These are phyloP conservation scores for Podospora anserina DNA, from an alignment of 495 filamentous ascomycete species.

Conservation along the genomic window DNA sequence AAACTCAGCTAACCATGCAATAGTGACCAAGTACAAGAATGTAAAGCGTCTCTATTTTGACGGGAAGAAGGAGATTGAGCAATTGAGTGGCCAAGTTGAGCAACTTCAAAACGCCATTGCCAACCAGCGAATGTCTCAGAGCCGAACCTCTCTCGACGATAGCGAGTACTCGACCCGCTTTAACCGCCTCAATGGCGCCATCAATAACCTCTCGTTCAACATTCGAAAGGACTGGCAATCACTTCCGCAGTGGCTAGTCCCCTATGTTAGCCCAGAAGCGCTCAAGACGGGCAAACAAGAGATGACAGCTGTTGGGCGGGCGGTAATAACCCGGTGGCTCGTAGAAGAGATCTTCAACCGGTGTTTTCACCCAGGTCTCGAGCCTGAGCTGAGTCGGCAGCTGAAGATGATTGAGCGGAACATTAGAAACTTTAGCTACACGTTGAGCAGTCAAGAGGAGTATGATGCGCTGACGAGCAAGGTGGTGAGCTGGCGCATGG, in stretches of 20 bases:
- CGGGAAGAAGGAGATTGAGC: slow-evolving; percentile 83
- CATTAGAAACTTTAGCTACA: slow-evolving; percentile 70
- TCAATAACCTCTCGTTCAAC: slow-evolving; percentile 91
- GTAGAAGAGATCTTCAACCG: slow-evolving; percentile 87
- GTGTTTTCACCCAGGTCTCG: slow-evolving; percentile 86
- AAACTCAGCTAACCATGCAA: slow-evolving; percentile 12
- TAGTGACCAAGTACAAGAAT: slow-evolving; percentile 94
- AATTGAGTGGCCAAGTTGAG: slow-evolving; percentile 83
- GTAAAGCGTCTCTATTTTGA: slow-evolving; percentile 98
- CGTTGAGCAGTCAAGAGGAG: slow-evolving; percentile 74
- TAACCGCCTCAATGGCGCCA: slow-evolving; percentile 87
- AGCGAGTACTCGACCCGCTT: slow-evolving; percentile 91
- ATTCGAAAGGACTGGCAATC: slow-evolving; percentile 88
- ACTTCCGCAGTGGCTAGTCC: slow-evolving; percentile 73
- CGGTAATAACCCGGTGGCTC: slow-evolving; percentile 84
- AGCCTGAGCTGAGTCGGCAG: slow-evolving; percentile 67
- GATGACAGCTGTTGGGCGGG: slow-evolving; percentile 94
- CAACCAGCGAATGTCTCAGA: slow-evolving; percentile 90
- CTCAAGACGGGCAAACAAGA: slow-evolving; percentile 80
- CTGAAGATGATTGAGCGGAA: slow-evolving; percentile 88
- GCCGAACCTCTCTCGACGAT: slow-evolving; percentile 92
- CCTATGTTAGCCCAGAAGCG: slow-evolving; percentile 79
- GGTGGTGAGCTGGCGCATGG: slow-evolving; percentile 87
- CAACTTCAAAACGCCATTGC: slow-evolving; percentile 94
- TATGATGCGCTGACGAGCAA: slow-evolving; percentile 83